Base-by-base conservation (phyloP, 495 filamentous ascomycete species). In the Penicillium subrubescens region DNA sequence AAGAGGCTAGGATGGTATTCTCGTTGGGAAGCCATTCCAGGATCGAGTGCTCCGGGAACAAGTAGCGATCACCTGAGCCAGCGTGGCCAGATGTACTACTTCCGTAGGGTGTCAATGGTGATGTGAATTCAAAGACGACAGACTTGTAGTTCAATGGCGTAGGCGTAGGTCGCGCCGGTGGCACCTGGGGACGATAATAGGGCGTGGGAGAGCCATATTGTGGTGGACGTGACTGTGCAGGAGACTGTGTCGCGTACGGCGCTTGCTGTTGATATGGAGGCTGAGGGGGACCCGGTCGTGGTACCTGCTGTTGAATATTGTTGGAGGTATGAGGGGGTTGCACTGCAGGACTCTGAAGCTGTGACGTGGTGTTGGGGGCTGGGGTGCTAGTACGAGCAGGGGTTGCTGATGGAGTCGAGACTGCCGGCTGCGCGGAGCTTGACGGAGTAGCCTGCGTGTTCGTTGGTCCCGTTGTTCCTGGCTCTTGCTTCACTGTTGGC, bases 11-110 rank as follows among this genome's bases (percentile, higher is more conserved):
- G 21, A 85, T 78, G 10, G 79, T 79, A 19, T 77, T 79, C 43
- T 79, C 76, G 43, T 76, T 79, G 0, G 81, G 76, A 19, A 83
- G 74, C 75, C 79, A 91, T 71, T 99, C 94, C 8, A 98, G 77
- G 50, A 98, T 90, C 60, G 89, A 89, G 70, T 92, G 85, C 72
- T 91, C 93, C 0, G 95, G 95, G 71, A 99, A 95, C 21, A 94
- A 74, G 71, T 93, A 98, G 21, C 94, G 88, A 71, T 97, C 95
- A 11, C 93, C 93, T 19, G 85, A 87, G 15, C 84, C 85, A 10
- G 87, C 89, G 34, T 89, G 87, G 55, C 89, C 88, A 2, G 87
- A 83, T 0, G 79, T 78, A 35, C 75, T 78, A 60, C 75, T 82
- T 71, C 80, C 79, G 34, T 82, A 82, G 2, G 81, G 79, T 14